These are phyloP conservation scores for Alternaria metachromatica DNA, from an alignment of 2,329 filamentous ascomycete genomes.

Conservation along the genomic window DNA sequence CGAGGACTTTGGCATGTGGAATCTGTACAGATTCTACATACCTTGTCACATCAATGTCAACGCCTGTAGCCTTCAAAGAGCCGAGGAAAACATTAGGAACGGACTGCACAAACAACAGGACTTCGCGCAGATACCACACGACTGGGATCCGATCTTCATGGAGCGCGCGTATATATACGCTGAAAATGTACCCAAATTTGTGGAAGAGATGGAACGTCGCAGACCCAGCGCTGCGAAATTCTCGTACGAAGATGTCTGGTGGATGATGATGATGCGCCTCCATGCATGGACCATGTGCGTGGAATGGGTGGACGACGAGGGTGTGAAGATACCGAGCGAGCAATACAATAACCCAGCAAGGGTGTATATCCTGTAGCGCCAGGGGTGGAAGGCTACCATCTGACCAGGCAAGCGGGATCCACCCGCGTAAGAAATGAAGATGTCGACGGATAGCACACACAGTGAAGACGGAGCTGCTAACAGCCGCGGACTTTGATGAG, in stretches of 20 bases:
- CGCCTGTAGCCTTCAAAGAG: too few species aligned
- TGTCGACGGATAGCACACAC: too few species aligned
- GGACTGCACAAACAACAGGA: too few species aligned
- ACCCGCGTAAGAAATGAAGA: too few species aligned
- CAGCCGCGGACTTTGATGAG: too few species aligned
- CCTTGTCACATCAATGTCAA: too few species aligned
- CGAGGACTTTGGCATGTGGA: too few species aligned
- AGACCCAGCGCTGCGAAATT: fast-evolving
- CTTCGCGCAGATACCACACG: neutral
- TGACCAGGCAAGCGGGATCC: too few species aligned
- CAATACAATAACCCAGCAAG: neutral
- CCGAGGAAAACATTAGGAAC: too few species aligned
- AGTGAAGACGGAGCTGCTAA: too few species aligned
- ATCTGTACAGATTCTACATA: too few species aligned
- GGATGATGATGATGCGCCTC: neutral
- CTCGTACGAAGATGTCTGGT: neutral
- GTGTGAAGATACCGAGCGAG: neutral
- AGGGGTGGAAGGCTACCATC: too few species aligned
- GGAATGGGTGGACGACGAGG: neutral
- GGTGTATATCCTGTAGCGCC: neutral
- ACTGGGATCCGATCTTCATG: neutral
- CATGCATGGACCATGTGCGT: neutral
- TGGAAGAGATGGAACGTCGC: neutral
- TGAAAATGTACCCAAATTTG: neutral
- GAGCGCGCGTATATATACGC: neutral